Percentiles rank a stretch among this genome's conserved stretches.
phyloP scores from a whole-genome alignment of 768 basidiomycete genomes.

The Trichaptum fuscoviolaceum region DNA sequence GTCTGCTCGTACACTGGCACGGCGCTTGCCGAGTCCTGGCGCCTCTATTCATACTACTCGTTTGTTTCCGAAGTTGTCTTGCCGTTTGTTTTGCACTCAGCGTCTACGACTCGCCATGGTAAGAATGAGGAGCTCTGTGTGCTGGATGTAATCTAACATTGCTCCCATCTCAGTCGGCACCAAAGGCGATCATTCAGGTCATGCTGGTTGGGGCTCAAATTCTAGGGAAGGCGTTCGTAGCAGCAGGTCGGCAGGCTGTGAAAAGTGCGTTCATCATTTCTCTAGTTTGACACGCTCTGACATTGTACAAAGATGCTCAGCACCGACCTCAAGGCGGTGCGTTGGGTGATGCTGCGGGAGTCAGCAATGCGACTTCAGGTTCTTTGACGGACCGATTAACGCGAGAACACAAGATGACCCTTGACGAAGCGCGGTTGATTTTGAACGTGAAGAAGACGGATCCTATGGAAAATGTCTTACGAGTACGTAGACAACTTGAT shows the following conservation, averaged over 20 bases:
- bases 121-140: neutral
- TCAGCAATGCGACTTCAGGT: conserved; percentile 68
- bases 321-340: conserved; percentile 65
- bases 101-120: conserved; percentile 1
- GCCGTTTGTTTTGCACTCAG: neutral
- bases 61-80: neutral
- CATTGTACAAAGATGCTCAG: conserved; percentile 65
- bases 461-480: conserved; percentile 58
- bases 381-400: conserved; percentile 78
- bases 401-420: conserved; percentile 83
- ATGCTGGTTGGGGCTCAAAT: conserved; percentile 72
- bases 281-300: conserved; percentile 3
- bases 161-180: conserved; percentile 55
- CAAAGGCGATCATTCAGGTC: conserved; percentile 75
- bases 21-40: neutral
- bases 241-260: conserved; percentile 87
- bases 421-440: conserved; percentile 93
- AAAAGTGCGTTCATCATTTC: conserved; percentile 60
- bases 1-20: too few species aligned
- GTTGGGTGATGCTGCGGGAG: conserved; percentile 66
- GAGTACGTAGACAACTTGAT: conserved; percentile 42
- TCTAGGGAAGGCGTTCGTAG: conserved; percentile 85
- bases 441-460: conserved; percentile 81
- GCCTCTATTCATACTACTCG: neutral
- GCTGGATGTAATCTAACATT: neutral